Evolutionary conservation across 148 eudicot genomes (phyloP), one percentile per base, ranked within the genome.

Genomic region (Polygonum aviculare): DNA sequence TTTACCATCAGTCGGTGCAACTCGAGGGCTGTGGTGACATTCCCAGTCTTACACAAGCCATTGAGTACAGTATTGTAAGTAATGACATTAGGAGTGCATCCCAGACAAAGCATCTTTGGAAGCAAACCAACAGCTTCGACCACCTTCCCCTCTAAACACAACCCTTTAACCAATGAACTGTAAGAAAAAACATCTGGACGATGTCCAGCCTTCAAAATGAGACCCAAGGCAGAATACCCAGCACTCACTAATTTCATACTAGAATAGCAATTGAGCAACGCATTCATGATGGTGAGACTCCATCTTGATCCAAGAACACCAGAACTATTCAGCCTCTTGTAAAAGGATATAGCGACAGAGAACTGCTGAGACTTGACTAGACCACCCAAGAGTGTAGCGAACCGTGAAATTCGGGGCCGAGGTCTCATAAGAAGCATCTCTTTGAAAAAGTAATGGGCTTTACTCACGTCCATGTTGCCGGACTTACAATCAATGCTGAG

Each of bases 231-330:
- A 57, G 72, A 69, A 76, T 74, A 82, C n/a, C 77, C 80, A 55
- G 36, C 52, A 74, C 40, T 78, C 16, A 74, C 78, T 55, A 36
- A 54, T 75, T 77, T 82, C 80, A 79, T n/a, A 2, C 51, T 78
- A 47, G 79, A 79, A 49, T 44, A 79, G 59, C 85, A 76, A 40
- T 82, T 79, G 14, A 82, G 80, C 79, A 82, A 54, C 65, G 79
- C 74, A 14, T 74, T 72, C 21, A 77, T 31, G 5, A 78, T 78
- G 41, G 74, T 57, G 31, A 35, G 74, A 79, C 77, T 75, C 1
- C 80, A 80, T 54, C 31, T 1, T 26, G 31, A 26, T 26, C 31
- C 31, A 26, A 26, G 31, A 26, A 26, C 31, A 26, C 31, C 31
- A 26, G 31, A 26, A 26, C 31, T 54, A 52, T 41, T 12, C 15